Conservation (phyloP, 129 eudicot species). For the Artemisia tridentata region DNA sequence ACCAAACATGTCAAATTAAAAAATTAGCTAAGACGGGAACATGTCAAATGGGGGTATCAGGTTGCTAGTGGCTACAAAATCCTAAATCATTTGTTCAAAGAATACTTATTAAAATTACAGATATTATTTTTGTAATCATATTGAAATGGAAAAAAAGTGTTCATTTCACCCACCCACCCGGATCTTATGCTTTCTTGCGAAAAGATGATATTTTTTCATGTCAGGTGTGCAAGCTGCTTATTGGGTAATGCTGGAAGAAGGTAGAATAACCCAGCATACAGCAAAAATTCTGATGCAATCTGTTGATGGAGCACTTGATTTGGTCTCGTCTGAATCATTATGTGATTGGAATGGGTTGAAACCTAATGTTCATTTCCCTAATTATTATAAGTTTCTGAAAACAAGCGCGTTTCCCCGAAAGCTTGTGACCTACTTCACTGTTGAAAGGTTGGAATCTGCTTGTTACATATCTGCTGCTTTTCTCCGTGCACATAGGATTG, state of each 20-base stretch:
- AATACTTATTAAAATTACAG: too few species aligned
- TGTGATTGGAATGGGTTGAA: constrained; percentile 88
- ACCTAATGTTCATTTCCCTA: constrained; percentile 66
- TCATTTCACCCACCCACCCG: too few species aligned
- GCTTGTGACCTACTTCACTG: constrained; percentile 76
- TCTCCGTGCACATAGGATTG: constrained; percentile 89
- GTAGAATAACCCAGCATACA: constrained; percentile 70
- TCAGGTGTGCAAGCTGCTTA: constrained; percentile 98
- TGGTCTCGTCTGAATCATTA: constrained; percentile 56
- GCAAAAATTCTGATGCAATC: constrained; percentile 90
- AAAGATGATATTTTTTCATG: constrained; percentile 18
- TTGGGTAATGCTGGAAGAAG: constrained; percentile 96
- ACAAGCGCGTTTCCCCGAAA: constrained; percentile 52
- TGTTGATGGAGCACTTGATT: constrained; percentile 90
- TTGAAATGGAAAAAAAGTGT: too few species aligned
- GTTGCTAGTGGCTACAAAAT: too few species aligned
- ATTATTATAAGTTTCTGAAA: constrained; percentile 65
- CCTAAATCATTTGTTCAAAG: too few species aligned
- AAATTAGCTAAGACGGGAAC: too few species aligned
- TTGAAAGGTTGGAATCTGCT: constrained; percentile 75
- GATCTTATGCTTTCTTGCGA: background rate
- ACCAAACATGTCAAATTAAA: too few species aligned
- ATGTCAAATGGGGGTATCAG: too few species aligned
- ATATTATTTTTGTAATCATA: too few species aligned
- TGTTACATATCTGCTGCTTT: constrained; percentile 93